Evolutionary conservation across 176 grass and related monocot genomes (phyloP).

Genomic region (Phoenix dactylifera): DNA sequence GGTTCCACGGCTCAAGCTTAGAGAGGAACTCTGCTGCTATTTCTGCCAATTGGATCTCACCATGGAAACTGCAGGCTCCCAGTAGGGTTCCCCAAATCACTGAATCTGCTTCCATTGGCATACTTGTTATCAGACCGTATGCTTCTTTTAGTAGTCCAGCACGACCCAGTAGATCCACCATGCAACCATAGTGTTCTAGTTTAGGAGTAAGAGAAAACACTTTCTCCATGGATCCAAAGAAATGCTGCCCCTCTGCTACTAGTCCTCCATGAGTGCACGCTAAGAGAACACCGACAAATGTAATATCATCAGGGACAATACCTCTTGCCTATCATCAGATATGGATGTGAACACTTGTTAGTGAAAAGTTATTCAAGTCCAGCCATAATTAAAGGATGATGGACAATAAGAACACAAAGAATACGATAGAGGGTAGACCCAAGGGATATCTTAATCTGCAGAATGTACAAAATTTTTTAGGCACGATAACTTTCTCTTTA

Average conservation of each 20-base stretch:
- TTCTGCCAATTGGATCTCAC: constrained; percentile 44
- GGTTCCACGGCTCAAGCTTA: constrained; percentile 44
- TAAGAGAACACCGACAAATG: constrained; percentile 49
- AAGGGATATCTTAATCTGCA: too few relatives aligned
- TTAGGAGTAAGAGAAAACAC: constrained; percentile 36
- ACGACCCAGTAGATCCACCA: constrained; percentile 62
- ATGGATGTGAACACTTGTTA: too few relatives aligned
- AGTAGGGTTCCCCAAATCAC: constrained; percentile 64
- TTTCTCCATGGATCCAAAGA: constrained; percentile 42
- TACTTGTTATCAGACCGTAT: constrained; percentile 38
- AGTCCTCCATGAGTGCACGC: constrained; percentile 75
- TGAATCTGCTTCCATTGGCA: constrained; percentile 65
- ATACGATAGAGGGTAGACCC: too few relatives aligned
- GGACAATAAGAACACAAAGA: too few relatives aligned
- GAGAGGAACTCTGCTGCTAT: constrained; percentile 29
- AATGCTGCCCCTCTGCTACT: constrained; percentile 40
- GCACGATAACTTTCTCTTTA: too few relatives aligned
- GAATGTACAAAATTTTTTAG: too few relatives aligned
- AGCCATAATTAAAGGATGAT: too few relatives aligned
- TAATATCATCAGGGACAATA: constrained; percentile 48
- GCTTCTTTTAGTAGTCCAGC: constrained; percentile 49
- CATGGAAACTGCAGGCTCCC: constrained; percentile 70
- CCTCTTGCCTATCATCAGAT: constrained; percentile 30
- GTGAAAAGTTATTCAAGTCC: too few relatives aligned
- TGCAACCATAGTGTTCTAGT: constrained; percentile 69